A percentile compares a stretch with the other conserved stretches of the same genome.
Evolutionary conservation across 2,329 filamentous ascomycete species (phyloP).

Genomic region (Reticulascus tulasneorum): DNA sequence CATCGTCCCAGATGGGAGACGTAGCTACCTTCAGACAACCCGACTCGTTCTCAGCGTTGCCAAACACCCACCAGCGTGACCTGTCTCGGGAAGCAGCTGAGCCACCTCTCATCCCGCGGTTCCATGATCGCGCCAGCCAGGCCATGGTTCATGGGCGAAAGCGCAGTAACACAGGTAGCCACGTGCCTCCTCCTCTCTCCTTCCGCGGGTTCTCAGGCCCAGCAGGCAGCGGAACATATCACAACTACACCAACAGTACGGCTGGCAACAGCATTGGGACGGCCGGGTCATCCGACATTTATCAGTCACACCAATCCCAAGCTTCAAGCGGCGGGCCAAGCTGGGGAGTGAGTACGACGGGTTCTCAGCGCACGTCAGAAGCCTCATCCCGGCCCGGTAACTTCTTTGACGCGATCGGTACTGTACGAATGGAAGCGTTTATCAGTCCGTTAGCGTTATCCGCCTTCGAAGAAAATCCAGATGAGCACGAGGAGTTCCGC

Average conservation of each 20-base stretch:
- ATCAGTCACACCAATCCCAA: constrained; percentile 50
- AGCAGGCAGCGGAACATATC: constrained; percentile 32
- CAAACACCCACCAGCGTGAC: constrained; percentile 40
- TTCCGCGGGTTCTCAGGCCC: constrained; percentile 75
- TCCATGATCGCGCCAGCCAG: constrained; percentile 52
- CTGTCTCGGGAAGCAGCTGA: constrained; percentile 60
- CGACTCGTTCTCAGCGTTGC: constrained; percentile 32
- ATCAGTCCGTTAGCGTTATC: constrained; percentile 61
- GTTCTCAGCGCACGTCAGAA: constrained; percentile 51
- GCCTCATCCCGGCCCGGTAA: constrained; percentile 48
- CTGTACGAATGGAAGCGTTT: constrained; percentile 95
- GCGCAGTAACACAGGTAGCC: constrained; percentile 82
- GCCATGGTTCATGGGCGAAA: constrained; percentile 67
- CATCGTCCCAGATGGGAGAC: constrained; percentile 32
- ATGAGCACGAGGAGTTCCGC: constrained; percentile 47
- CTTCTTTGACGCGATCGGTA: constrained; percentile 87
- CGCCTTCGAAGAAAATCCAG: constrained; percentile 41
- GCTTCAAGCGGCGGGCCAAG: constrained; percentile 28
- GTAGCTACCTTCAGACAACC: constrained; percentile 30
- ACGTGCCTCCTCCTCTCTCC: constrained; percentile 63
- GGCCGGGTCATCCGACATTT: constrained; percentile 57
- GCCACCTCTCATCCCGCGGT: constrained; percentile 68
- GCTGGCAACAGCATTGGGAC: constrained; percentile 55
- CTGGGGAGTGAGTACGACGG: constrained; percentile 40
- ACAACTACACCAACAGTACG: constrained; percentile 52